Conservation (phyloP, 345 rosid species). For the Populus euphratica region DNA sequence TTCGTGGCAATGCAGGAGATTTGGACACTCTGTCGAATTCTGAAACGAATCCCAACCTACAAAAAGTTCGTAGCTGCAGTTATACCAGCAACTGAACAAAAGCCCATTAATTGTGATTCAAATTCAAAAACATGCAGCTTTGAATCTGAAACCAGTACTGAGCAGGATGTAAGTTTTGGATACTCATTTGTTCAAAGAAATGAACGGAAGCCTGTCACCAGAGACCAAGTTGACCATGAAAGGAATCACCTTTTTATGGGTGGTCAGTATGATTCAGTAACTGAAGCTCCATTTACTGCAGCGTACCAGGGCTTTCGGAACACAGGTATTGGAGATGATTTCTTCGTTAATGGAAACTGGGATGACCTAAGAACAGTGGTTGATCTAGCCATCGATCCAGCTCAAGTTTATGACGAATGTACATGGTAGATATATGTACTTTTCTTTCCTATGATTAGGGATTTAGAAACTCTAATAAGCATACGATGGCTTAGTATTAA, state of each 20-base stretch:
- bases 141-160: constrained; percentile 16
- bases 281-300: constrained; percentile 22
- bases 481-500: background rate
- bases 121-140: constrained; percentile 49
- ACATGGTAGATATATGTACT: background rate
- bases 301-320: constrained; percentile 34
- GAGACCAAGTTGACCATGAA: background rate
- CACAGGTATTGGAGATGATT: constrained; percentile 33
- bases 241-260: background rate
- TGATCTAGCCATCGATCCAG: constrained; percentile 26
- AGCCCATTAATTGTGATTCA: constrained; percentile 26
- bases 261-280: constrained; percentile 8
- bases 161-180: constrained; percentile 24
- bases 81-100: constrained; percentile 16
- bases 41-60: constrained; percentile 52
- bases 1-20: constrained; percentile 48
- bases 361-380: constrained; percentile 70
- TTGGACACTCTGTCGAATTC: constrained; percentile 79
- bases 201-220: constrained; percentile 20
- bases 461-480: background rate
- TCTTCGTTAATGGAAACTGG: constrained; percentile 51
- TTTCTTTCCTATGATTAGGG: background rate
- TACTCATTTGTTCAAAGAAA: constrained; percentile 27
- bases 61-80: constrained; percentile 32
- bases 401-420: background rate